Base-by-base conservation (phyloP, 352 stramenopile species). In the Phytophthora crassamura region DNA sequence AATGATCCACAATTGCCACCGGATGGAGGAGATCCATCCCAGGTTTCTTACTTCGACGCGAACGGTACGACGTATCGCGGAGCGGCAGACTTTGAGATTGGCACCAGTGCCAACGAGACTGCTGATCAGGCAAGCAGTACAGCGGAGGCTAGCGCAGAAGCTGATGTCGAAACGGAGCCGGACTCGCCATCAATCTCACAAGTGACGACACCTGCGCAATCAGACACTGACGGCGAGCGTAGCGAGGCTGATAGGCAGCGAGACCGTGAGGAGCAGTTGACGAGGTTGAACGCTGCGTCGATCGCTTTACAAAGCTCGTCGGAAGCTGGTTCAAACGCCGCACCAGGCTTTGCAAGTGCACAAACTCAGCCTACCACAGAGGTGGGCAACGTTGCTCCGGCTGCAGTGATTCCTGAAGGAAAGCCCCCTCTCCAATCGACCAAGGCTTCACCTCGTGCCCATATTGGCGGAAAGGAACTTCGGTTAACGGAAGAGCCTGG, bases 11-110 rank as follows among this genome's bases (percentile, higher is more conserved):
- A 72, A 36, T 48, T 89, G 7, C 55, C 64, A 3, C 58, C 71
- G 9, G 49, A 73, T 42, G 63, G 52, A 45, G 32, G 35, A 62
- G 72, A 83, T 56, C 45, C 58, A 20, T 82, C 74, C 28, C 75
- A 78, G n/a, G 73, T 91, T 15, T 78, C 75, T 50, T 93, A 80
- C 52, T 93, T 84, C 38, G 82, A 90, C 50, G 75, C 82, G 3
- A 89, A 90, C 15, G 81, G 66, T 15, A 89, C 81, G 34, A 85
- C 80, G 0, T 93, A 82, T 48, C 82, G 85, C 20, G 84, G 75
- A 46, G 70, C 65, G 11, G 77, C 81, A 48, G 72, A 82, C 30
- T 88, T 91, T 42, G 77, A 87, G 32, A 54, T 82, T 33, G 60
- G 77, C 59, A 60, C 69, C 48, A 71, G 50, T 62, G 34, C 5